Evolutionary conservation across 2,329 filamentous ascomycete species (phyloP).

Genomic region (Pezicula radicicola): DNA sequence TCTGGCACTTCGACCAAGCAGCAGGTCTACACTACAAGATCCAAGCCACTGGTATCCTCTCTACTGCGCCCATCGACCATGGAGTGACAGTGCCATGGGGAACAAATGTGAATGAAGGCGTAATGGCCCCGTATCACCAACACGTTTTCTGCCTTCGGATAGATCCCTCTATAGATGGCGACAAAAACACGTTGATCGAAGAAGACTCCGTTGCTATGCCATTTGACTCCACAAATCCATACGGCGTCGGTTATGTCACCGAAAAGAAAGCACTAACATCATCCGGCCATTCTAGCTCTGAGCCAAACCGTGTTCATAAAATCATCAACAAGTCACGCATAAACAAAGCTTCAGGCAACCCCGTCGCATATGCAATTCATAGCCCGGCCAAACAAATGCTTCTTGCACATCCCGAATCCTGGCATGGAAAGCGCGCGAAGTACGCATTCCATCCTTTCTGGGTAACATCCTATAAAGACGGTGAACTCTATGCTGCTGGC

Average conservation of each 20-base stretch:
- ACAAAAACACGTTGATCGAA: constrained; percentile 48
- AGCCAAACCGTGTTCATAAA: constrained; percentile 72
- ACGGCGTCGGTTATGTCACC: constrained; percentile 48
- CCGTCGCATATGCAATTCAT: constrained; percentile 81
- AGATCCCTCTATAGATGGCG: constrained; percentile 54
- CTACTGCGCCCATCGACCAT: constrained; percentile 48
- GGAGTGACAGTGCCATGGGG: constrained; percentile 50
- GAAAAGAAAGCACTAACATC: constrained; percentile 15
- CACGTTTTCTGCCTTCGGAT: constrained; percentile 54
- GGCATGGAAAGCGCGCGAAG: constrained; percentile 87
- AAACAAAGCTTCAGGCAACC: constrained; percentile 80
- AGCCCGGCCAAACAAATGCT: constrained; percentile 75
- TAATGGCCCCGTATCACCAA: constrained; percentile 57
- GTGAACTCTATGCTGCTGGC: constrained; percentile 29
- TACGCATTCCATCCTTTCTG: constrained; percentile 85
- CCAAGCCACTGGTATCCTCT: constrained; percentile 63
- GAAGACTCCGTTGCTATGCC: constrained; percentile 50
- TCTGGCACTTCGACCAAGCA: constrained; percentile 60
- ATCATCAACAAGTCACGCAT: constrained; percentile 78
- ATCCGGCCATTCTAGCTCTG: constrained; percentile 39
- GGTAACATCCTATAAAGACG: constrained; percentile 74
- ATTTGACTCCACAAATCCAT: constrained; percentile 43
- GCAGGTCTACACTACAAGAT: constrained; percentile 61
- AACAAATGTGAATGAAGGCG: constrained; percentile 58
- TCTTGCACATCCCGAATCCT: constrained; percentile 71